Base-by-base conservation (phyloP, 768 basidiomycete genomes). In the Lactarius sp. region DNA sequence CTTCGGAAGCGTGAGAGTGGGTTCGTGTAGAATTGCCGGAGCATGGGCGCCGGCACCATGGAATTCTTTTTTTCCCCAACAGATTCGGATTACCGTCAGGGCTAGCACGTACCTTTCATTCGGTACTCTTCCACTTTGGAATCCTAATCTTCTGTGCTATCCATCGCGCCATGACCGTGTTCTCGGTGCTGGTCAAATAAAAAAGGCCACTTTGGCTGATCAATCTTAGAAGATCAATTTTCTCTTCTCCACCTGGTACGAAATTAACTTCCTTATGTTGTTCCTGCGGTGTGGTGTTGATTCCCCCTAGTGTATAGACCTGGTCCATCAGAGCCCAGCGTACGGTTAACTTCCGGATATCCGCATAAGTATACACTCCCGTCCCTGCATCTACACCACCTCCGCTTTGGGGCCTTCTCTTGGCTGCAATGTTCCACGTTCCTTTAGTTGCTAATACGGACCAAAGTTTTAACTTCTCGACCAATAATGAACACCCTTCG, bases 101-200 rank as follows among this genome's bases (percentile, higher is more conserved):
- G 18, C 46, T 44, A 31, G 58, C 22, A 49, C 47, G 53, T 55
- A 60, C 58, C 47, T 54, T 34, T 55, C 18, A 14, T 13, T 34
- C 49, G 63, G 39, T 18, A 39, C 49, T 27, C 37, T 47, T 57
- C 31, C 55, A 44, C 53, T 37, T 60, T 60, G 59, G 63, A 60
- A 64, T 60, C 37, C 63, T 36, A 55, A 50, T 51, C 33, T 53
- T 46, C 42, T 36, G 52, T 47, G 42, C 34, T n/a, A 51, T 27
- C n/a, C 50, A 60, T 65, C 54, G 64, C 64, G 53, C 64, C 64
- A 51, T 12, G 64, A n/a, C 54, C 64, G n/a, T 52, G 64, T 60
- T 60, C 49, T 56, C 42, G 58, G 64, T 56, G 54, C 42, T 31
- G n/a, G 49, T 10, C 53, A n/a, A 56, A 44, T 65, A 56, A 60